phyloP scores from a whole-genome alignment of 1,284 basidiomycete species.

The Rhizoctonia solani region DNA sequence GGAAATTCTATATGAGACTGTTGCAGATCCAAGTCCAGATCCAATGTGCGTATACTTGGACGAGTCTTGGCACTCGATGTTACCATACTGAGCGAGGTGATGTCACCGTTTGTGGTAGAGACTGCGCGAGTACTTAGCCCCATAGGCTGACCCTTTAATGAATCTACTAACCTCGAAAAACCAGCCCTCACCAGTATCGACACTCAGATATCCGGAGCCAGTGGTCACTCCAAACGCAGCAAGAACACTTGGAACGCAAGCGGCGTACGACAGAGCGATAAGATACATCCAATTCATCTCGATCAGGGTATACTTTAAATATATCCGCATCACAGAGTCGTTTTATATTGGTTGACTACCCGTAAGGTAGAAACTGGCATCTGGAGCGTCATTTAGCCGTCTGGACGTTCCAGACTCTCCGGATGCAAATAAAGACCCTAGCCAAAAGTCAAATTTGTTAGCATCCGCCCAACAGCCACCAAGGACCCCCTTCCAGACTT shows the following conservation, averaged over 20 bases:
- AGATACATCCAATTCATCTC: slow-evolving; percentile 30
- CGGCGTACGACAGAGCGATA: slow-evolving; percentile 1
- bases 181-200: slow-evolving; percentile 10
- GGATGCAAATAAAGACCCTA: too few species aligned
- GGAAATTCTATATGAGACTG: slow-evolving; percentile 17
- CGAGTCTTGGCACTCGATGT: slow-evolving; percentile 29
- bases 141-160: neutral
- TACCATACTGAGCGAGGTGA: slow-evolving; percentile 31
- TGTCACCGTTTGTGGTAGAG: slow-evolving; percentile 29
- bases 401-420: too few species aligned
- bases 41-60: slow-evolving; percentile 21
- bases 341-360: neutral
- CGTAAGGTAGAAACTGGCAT: too few species aligned
- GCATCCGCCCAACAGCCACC: too few species aligned
- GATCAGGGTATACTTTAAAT: neutral
- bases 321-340: neutral
- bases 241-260: neutral
- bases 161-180: slow-evolving; percentile 4
- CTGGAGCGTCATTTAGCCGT: too few species aligned
- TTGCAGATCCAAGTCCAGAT: slow-evolving; percentile 34
- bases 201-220: slow-evolving; percentile 18
- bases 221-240: slow-evolving; percentile 5
- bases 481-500: too few species aligned
- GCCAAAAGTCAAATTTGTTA: too few species aligned
- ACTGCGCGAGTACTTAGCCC: slow-evolving; percentile 2